Conservation (phyloP, 495 filamentous ascomycete species). For the Aspergillus mulundensis region DNA sequence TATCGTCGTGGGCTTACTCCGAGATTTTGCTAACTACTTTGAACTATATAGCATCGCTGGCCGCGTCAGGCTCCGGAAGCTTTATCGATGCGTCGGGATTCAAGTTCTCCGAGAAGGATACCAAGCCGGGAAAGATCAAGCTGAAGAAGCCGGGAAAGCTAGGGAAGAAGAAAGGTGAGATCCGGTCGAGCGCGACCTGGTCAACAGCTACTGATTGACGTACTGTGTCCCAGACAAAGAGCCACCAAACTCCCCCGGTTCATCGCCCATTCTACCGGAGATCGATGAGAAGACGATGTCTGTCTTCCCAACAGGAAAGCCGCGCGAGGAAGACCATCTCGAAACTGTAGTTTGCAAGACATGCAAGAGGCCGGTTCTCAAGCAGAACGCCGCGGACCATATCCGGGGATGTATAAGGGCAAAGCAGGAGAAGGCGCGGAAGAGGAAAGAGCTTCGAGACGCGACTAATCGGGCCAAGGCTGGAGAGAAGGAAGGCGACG, state of each 20-base stretch:
- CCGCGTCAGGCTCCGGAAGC: conserved; percentile 28
- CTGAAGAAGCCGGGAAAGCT: conserved; percentile 64
- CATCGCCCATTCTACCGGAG: conserved; percentile 64
- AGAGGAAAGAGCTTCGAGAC: conserved; percentile 69
- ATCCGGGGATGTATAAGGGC: conserved; percentile 64
- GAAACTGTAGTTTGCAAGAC: conserved; percentile 74
- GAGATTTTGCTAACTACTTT: background rate
- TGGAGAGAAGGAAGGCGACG: conserved; percentile 55
- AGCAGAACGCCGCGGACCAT: conserved; percentile 58
- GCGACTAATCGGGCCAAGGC: conserved; percentile 58
- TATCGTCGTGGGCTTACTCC: background rate
- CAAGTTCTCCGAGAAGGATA: conserved; percentile 59
- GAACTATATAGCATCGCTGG: conserved; percentile 11
- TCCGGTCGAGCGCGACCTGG: background rate
- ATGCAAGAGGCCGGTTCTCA: conserved; percentile 71
- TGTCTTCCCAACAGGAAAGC: conserved; percentile 69
- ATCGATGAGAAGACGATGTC: conserved; percentile 64
- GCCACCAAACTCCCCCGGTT: conserved; percentile 33
- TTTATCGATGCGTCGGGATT: conserved; percentile 46
- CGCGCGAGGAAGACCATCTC: conserved; percentile 59
- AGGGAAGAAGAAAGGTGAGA: conserved; percentile 41
- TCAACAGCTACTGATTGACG: background rate
- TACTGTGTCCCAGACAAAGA: conserved; percentile 10
- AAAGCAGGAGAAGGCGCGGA: conserved; percentile 79
- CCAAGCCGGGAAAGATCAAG: conserved; percentile 59